A percentile compares a stretch with the other conserved stretches of the same genome.
phyloP scores from a whole-genome alignment of 192 early-diverging fungal genomes.

The Coemansia sp. region DNA sequence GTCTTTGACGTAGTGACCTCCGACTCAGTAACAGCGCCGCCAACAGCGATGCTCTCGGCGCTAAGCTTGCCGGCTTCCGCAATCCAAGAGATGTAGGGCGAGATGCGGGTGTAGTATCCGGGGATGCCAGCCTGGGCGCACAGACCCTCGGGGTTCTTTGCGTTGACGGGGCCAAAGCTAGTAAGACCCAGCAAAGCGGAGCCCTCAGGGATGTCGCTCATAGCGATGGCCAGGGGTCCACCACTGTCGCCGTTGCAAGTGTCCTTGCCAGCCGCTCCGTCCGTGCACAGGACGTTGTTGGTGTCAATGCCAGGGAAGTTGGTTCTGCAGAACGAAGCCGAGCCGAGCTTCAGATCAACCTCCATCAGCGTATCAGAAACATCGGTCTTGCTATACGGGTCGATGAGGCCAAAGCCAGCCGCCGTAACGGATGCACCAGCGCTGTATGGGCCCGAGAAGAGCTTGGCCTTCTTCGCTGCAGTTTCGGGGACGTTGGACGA shows the following conservation, averaged over 20 bases:
- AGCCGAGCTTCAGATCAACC: conserved; percentile 30
- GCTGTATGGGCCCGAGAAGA: conserved; percentile 25
- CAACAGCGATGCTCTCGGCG: conserved; percentile 11
- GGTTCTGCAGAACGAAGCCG: conserved; percentile 7
- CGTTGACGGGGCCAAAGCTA: conserved; percentile 33
- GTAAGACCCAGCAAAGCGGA: conserved; percentile 37
- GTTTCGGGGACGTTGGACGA: conserved; percentile 11
- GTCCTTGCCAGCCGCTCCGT: conserved; percentile 33
- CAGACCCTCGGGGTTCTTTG: conserved; percentile 17
- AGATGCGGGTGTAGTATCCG: conserved; percentile 48
- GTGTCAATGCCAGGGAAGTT: conserved; percentile 13
- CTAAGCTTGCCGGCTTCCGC: conserved; percentile 11
- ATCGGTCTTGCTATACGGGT: conserved; percentile 8
- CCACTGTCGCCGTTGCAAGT: conserved; percentile 55
- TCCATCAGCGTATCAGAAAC: conserved; percentile 32
- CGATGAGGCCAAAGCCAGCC: conserved; percentile 45
- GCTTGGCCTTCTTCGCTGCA: conserved; percentile 15
- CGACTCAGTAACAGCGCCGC: not conserved
- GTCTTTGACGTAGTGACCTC: not conserved
- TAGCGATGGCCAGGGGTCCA: conserved; percentile 37
- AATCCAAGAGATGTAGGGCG: conserved; percentile 47
- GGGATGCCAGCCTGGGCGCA: conserved; percentile 32
- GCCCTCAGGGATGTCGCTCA: conserved; percentile 7
- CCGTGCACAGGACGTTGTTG: conserved; percentile 44
- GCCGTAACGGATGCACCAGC: conserved; percentile 26